Evolutionary conservation across 2,329 filamentous ascomycete genomes (phyloP).

Genomic region (Paraphoma chrysanthemicola): DNA sequence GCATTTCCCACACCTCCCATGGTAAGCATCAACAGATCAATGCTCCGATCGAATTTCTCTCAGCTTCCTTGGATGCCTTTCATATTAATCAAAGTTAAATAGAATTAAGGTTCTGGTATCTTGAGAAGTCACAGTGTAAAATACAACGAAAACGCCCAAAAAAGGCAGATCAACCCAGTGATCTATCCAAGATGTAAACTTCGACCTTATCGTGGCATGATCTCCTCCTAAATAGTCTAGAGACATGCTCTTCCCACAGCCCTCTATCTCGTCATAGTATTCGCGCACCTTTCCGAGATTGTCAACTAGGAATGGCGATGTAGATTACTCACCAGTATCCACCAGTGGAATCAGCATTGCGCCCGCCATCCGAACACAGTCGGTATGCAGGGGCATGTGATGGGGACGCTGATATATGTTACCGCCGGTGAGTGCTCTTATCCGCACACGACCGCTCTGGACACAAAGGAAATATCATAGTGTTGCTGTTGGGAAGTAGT

Average conservation of each 20-base stretch:
- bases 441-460: neutral
- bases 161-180: neutral
- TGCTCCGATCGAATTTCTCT: no score
- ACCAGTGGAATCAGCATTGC: no score
- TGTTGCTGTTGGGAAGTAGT: conserved; percentile 81
- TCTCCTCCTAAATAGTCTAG: no score
- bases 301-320: neutral
- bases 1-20: neutral
- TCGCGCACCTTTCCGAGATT: neutral
- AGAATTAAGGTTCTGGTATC: conserved; percentile 25
- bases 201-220: neutral
- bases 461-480: conserved; percentile 44
- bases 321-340: no score
- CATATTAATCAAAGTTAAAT: neutral
- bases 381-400: no score
- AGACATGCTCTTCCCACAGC: no score
- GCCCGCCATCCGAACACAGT: no score
- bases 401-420: no score
- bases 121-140: conserved; percentile 10
- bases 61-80: no score
- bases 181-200: neutral
- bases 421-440: no score
- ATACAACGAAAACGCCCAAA: neutral
- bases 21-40: no score
- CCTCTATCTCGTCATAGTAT: no score